Base-by-base conservation (phyloP, 164 flowering plant genomes). In the Sedum album region DNA sequence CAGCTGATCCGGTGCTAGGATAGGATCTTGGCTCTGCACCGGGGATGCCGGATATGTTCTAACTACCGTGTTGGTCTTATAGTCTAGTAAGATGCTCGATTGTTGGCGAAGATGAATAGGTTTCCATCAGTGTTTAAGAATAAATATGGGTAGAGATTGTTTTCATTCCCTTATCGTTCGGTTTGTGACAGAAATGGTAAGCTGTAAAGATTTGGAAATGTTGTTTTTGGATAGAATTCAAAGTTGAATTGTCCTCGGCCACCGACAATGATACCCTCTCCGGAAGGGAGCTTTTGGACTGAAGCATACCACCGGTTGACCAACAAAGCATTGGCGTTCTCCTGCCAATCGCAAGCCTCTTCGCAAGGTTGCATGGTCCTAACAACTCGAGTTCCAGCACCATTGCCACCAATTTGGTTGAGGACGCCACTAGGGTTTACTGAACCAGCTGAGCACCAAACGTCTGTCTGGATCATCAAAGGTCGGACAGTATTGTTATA, bases 1-100 rank as follows among this genome's bases (percentile, higher is more conserved):
- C 85, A 0, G 87, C 79, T 0, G 85, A 79, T 3, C 90, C 90
- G 1, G 82, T 72, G 68, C 85, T 79, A 0, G 89, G 89, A 48
- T 83, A 83, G 51, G 75, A 83, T 13, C 85, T 71, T 0, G 87
- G 66, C 21, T 30, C 68, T 0, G 79, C 83, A 1, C 84, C 88
- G 0, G 86, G 85, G 51, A 84, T 4, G 20, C 70, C 6, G 86
- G 86, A 25, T 75, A 84, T 2, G 13, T 68, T 23, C 66, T 66
- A 3, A 82, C 76, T 0, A 84, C 79, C 6, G 35, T 69, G 72
- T 84, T 71, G 35, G 69, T 71, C 18, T 28, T 62, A 35, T 82
- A 82, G 36, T 86, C 81, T 0, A 83, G 74, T n/a, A 84, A 61
- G 60, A 86, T 80, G 0, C n/a, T n/a, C n/a, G n/a, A n/a, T n/a